Evolutionary conservation across 2,329 filamentous ascomycete species (phyloP).

Genomic region (Verticillium klebahnii): DNA sequence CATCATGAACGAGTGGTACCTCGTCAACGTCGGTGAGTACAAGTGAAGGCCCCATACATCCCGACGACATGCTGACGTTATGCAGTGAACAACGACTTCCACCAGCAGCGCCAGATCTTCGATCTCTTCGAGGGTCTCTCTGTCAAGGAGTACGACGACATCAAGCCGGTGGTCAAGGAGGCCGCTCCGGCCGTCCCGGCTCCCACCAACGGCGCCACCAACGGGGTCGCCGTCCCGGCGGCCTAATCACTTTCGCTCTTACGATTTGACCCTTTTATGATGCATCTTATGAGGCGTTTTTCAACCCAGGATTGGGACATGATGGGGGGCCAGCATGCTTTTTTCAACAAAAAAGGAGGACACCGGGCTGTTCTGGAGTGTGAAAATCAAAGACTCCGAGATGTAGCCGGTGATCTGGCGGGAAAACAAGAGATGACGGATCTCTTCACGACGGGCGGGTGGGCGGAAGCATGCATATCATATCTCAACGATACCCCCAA

Average conservation of each 20-base stretch:
- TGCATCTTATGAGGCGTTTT: constrained; percentile 15
- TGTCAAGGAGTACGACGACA: constrained; percentile 57
- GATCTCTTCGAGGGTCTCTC: constrained; percentile 75
- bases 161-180: constrained; percentile 17
- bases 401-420: constrained; percentile 16
- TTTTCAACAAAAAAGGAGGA: constrained; percentile 4
- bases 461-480: constrained; percentile 21
- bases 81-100: constrained; percentile 95
- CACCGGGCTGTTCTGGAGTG: not conserved
- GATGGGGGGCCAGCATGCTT: constrained; percentile 8
- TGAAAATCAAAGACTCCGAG: constrained; percentile 11
- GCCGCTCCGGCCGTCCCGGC: constrained; percentile 9
- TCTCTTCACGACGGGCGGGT: constrained; percentile 2
- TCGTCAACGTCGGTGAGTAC: constrained; percentile 85
- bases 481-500: constrained; percentile 38
- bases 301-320: constrained; percentile 13
- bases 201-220: constrained; percentile 9
- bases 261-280: constrained; percentile 14
- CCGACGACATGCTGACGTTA: constrained; percentile 5
- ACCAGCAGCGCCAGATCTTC: constrained; percentile 76
- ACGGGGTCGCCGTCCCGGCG: constrained; percentile 8
- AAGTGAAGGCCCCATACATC: not conserved
- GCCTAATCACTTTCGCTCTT: constrained; percentile 4
- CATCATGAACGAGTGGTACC: constrained; percentile 86
- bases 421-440: constrained; percentile 9